Base-by-base conservation (phyloP, 495 filamentous ascomycete species). In the Penicillium riverlandense region DNA sequence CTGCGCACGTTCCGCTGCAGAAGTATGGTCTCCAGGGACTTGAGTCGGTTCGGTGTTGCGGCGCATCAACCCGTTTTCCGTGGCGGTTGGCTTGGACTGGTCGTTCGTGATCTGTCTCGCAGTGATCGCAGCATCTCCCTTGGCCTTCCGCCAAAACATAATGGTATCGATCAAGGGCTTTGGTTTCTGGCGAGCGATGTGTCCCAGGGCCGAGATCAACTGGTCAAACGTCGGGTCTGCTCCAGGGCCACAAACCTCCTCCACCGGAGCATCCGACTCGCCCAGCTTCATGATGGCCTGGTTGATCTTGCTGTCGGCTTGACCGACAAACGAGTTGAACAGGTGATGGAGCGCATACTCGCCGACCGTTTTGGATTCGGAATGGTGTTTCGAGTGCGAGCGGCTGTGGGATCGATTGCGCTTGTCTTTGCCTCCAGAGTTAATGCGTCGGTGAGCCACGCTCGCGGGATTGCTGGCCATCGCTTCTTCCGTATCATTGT, bases 341-440 rank as follows among this genome's bases (percentile, higher is more conserved):
- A 98, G 71, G 55, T 96, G 91, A 66, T 97, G 91, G 43, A 97
- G 70, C 16, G 94, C 90, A 76, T 95, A 96, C 71, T 98, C 92
- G 37, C 89, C 91, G 39, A 95, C 89, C 0, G 88, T 95, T 66
- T 90, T 95, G 47, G 79, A 75, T 53, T 95, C 86, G 29, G 75
- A 72, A 56, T 83, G 77, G 49, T 82, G 78, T 34, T 85, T 86
- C 28, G 90, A 95, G 57, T 91, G 86, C 9, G 88, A 90, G 48
- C 83, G 86, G 53, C 87, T 80, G 53, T 88, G 90, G 27, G 77
- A 70, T 57, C 86, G 82, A 38, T 86, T 85, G 43, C 83, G 77
- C 52, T 80, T 79, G 39, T 70, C 58, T 56, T 76, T 85, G 2
- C 75, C 75, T 60, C 79, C 88, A 14, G 70, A 71, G 34, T 65